Conservation (phyloP, 441 rosid genomes). For the Bruguiera hainesii region DNA sequence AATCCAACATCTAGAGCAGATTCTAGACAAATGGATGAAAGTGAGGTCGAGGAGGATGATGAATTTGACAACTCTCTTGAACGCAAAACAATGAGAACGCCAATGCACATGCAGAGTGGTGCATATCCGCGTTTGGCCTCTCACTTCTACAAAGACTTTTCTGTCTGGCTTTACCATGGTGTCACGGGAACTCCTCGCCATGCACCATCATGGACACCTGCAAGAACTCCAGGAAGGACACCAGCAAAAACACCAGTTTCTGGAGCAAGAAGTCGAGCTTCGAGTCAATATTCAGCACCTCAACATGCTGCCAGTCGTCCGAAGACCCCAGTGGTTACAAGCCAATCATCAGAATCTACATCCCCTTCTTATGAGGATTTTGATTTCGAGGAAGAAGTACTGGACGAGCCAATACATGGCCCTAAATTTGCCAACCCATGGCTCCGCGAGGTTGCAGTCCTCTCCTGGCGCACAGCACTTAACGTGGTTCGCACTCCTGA, state of each 20-base stretch:
- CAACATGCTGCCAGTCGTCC: slow-evolving; percentile 23
- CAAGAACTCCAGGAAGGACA: slow-evolving; percentile 43
- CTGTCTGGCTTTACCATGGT: slow-evolving; percentile 56
- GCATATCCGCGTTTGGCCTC: slow-evolving; percentile 55
- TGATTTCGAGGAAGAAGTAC: slow-evolving; percentile 31
- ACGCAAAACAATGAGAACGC: slow-evolving; percentile 40
- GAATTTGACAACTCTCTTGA: slow-evolving; percentile 51
- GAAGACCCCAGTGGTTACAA: slow-evolving; percentile 29
- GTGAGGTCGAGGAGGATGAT: slow-evolving; percentile 34
- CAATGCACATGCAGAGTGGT: slow-evolving; percentile 40
- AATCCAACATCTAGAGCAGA: slow-evolving; percentile 25
- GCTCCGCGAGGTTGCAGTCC: slow-evolving; percentile 54
- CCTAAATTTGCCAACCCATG: slow-evolving; percentile 63
- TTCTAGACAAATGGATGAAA: slow-evolving; percentile 26
- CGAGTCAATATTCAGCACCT: slow-evolving; percentile 33
- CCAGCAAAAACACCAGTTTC: slow-evolving; percentile 39
- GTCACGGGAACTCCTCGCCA: slow-evolving; percentile 50
- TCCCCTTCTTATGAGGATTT: slow-evolving; percentile 38
- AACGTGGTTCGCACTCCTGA: slow-evolving; percentile 63
- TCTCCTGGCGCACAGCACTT: slow-evolving; percentile 47
- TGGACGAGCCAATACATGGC: slow-evolving; percentile 41
- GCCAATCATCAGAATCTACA: slow-evolving; percentile 25
- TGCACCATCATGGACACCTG: slow-evolving; percentile 62
- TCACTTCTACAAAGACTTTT: slow-evolving; percentile 62
- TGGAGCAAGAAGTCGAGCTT: slow-evolving; percentile 27